Evolutionary conservation across 805 yeast genomes (phyloP).

Genomic region (Torulaspora maleeae): DNA sequence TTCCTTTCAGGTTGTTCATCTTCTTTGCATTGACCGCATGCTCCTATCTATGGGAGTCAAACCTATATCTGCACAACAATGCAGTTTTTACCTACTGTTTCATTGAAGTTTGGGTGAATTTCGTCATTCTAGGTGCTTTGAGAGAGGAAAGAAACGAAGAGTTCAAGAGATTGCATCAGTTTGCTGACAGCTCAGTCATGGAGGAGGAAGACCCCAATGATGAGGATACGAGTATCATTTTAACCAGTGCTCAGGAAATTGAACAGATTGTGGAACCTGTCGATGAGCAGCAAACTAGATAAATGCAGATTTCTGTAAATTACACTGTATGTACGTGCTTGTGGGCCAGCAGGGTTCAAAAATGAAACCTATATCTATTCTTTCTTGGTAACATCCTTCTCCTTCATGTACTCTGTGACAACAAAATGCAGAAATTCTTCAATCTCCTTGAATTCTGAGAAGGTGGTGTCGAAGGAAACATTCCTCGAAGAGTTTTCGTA

Average conservation of each 20-base stretch:
- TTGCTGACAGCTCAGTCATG: conserved; percentile 8
- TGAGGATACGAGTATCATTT: conserved; percentile 4
- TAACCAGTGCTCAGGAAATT: conserved; percentile 13
- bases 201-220: conserved; percentile 8
- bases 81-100: conserved; percentile 56
- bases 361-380: neutral
- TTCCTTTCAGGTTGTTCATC: conserved; percentile 51
- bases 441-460: conserved; percentile 34
- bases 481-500: conserved; percentile 12
- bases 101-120: conserved; percentile 65
- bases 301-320: neutral
- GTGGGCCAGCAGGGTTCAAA: neutral
- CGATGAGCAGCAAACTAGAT: neutral
- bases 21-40: conserved; percentile 49
- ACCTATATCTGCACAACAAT: conserved; percentile 51
- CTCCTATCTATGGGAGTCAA: conserved; percentile 44
- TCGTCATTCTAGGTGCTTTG: conserved; percentile 54
- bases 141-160: conserved; percentile 58
- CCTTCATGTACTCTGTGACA: conserved; percentile 26
- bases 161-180: conserved; percentile 36
- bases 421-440: conserved; percentile 36
- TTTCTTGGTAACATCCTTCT: conserved; percentile 3
- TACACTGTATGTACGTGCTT: neutral
- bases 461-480: conserved; percentile 25
- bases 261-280: conserved; percentile 7